phyloP scores from a whole-genome alignment of 352 stramenopile species.

The Globisporangium spinosum region DNA sequence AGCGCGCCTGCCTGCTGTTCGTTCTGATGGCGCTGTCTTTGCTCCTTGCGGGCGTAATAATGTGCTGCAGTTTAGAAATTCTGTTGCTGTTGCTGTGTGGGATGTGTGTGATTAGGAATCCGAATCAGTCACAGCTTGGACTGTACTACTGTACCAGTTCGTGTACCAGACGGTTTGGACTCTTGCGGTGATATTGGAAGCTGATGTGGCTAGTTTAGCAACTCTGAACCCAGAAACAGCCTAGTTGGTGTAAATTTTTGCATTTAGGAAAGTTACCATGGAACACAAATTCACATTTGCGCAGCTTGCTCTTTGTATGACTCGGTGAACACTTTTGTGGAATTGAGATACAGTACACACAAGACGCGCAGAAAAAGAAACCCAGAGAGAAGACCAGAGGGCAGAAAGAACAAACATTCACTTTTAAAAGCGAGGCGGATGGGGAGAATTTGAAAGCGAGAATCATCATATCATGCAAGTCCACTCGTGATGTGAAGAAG shows the following conservation, averaged over 20 bases:
- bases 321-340: not conserved
- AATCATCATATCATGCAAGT: not conserved
- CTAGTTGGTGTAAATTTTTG: not conserved
- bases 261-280: not conserved
- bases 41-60: not conserved
- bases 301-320: not conserved
- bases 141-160: not conserved
- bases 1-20: not conserved
- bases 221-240: not conserved
- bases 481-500: not conserved
- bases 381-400: not conserved
- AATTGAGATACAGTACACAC: not conserved
- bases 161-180: not conserved
- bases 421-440: not conserved
- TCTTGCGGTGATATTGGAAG: not conserved
- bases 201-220: not conserved
- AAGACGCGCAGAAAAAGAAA: not conserved
- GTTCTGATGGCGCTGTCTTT: not conserved
- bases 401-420: not conserved
- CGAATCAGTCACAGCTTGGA: slow-evolving; percentile 9
- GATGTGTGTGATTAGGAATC: slow-evolving; percentile 3
- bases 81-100: no score
- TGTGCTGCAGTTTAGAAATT: not conserved
- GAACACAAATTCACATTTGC: not conserved
- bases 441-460: not conserved